These are phyloP conservation scores for Sarocladium strictum DNA, from an alignment of 2,329 filamentous ascomycete genomes.

Conservation along the genomic window DNA sequence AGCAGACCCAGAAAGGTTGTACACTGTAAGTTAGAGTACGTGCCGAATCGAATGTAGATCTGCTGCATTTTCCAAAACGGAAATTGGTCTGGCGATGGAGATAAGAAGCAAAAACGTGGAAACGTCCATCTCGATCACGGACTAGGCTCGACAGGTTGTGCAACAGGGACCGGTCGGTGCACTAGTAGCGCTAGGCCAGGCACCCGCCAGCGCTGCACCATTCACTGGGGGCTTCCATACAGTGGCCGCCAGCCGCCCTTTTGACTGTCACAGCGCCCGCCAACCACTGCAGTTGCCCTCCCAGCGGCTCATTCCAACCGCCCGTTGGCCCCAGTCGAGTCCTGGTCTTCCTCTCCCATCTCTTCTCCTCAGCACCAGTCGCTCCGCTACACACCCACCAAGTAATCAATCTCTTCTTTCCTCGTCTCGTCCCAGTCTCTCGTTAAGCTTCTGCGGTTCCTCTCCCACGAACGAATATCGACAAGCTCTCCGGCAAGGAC, in stretches of 20 bases:
- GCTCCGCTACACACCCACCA: conserved; percentile 9
- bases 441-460: neutral
- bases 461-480: neutral
- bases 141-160: neutral
- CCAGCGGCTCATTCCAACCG: conserved; percentile 9
- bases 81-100: neutral
- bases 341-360: neutral
- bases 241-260: neutral
- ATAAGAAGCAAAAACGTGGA: neutral
- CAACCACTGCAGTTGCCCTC: neutral
- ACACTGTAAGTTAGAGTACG: too few relatives aligned
- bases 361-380: conserved; percentile 8
- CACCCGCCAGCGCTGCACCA: neutral
- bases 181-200: neutral
- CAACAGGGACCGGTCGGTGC: neutral
- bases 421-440: neutral
- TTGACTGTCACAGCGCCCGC: neutral
- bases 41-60: neutral
- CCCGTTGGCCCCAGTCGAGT: conserved; percentile 1
- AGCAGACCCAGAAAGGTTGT: too few relatives aligned
- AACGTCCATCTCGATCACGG: neutral
- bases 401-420: conserved; percentile 8
- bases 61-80: neutral
- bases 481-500: neutral
- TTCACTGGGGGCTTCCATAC: neutral